Evolutionary conservation across 1,284 basidiomycete species (phyloP), one percentile per base, ranked within the genome.

Genomic region (Cryptococcus sp.): DNA sequence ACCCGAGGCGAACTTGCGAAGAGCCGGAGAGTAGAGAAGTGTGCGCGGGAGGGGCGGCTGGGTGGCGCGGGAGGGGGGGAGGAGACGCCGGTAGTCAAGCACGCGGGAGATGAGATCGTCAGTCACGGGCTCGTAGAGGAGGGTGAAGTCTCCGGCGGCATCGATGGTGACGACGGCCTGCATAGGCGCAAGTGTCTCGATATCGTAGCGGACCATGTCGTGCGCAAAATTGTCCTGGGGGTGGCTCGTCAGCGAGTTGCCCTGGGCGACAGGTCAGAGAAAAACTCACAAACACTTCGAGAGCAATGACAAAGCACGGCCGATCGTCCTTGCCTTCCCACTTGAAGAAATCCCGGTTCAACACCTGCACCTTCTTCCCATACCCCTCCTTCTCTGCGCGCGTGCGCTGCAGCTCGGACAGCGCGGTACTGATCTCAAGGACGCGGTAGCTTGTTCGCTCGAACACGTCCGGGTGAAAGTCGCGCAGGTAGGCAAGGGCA

Each of bases 191-290:
- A 89, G 80, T 2, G 85, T 91, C 56, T 81, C 79, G 38, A 89
- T 79, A 66, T 92, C 87, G 70, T 96, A 98, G 35, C 95, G 87
- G 45, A 99, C 83, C 66, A 97, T 84, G 71, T 99, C 96, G 73
- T 98, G 96, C 2, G 94, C 86, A 62, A 99, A 91, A 75, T 99
- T 99, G 77, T 99, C 96, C 88, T 91, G 66, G 5, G 15, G 13
- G 24, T 57, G 35, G 57, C 48, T 35, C 36, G 4, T 16, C 43
- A 38, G 15, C 46, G 23, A 40, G 38, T 18, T 23, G 45, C 9
- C 18, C 12, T n/a, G 20, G 20, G 39, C 0, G 48, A 9, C 1
- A 1, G 13, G n/a, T 16, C 4, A 46, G 46, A 5, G 45, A 48
- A 6, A 13, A 18, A 75, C 89, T 80, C 73, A 91, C 90, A 57